phyloP scores from a whole-genome alignment of 441 rosid species.

The Populus hybrid region DNA sequence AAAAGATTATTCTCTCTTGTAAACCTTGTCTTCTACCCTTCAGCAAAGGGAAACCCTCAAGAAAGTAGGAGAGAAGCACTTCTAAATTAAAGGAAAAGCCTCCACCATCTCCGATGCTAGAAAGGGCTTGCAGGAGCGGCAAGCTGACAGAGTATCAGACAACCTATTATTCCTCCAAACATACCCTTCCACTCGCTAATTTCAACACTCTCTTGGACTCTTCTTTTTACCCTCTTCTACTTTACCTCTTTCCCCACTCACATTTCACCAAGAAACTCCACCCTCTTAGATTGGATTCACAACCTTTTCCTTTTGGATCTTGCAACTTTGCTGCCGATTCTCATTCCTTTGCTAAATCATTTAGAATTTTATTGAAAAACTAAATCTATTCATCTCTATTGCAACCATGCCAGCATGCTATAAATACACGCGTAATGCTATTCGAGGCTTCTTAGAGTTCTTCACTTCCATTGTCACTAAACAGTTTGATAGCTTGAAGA shows the following conservation, averaged over 20 bases:
- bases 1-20: not conserved
- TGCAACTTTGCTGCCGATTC: conserved; percentile 44
- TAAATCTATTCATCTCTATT: conserved; percentile 12
- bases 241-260: conserved; percentile 23
- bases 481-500: not conserved
- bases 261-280: conserved; percentile 18
- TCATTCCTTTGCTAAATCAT: conserved; percentile 24
- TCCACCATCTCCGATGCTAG: conserved; percentile 41
- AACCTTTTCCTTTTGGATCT: conserved; percentile 52
- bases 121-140: conserved; percentile 24
- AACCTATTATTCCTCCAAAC: conserved; percentile 61
- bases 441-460: conserved; percentile 1
- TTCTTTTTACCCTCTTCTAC: conserved; percentile 34
- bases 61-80: not conserved
- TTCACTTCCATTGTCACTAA: not conserved
- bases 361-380: conserved; percentile 35
- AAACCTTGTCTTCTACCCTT: conserved; percentile 27
- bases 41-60: conserved; percentile 13
- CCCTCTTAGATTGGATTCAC: conserved; percentile 34
- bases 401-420: conserved; percentile 14
- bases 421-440: conserved; percentile 25
- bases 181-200: conserved; percentile 66
- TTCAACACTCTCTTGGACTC: conserved; percentile 54
- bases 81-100: not conserved
- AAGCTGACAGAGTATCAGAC: conserved; percentile 26